Evolutionary conservation across 2,329 filamentous ascomycete species (phyloP), one percentile per base, ranked within the genome.

Genomic region (Stemphylium beticola): DNA sequence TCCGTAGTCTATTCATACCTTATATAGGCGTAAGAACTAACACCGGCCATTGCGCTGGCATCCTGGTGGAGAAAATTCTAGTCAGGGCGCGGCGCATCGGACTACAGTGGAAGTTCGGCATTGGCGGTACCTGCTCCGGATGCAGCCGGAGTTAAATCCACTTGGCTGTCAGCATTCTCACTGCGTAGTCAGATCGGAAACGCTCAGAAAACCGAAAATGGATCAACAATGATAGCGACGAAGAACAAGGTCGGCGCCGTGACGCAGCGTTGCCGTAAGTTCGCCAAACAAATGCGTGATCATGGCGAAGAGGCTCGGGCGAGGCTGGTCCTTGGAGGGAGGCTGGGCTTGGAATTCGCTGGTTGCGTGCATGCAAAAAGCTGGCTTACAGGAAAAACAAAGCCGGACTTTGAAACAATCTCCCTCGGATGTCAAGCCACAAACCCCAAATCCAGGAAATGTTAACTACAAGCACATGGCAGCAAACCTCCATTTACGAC

Each of bases 11-110:
- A 24, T 15, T 15, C 15, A 37, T 48, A 38, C 39, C 24, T 49
- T 53, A 36, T 36, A 32, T 33, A 31, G 15, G 36, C 26, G 41
- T 36, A 40, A 55, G 17, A 26, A 39, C 37, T 42, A 49, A 15
- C 18, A 50, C 17, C 24, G 2, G 22, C 5, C 22, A 24, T 24
- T 24, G 22, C 22, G 22, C 6, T 24, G 22, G 22, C 22, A 24
- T 24, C 22, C 22, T 7, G 22, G 22, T 7, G 22, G 22, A 24
- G 8, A 24, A 24, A 24, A 24, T 24, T 32, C 10, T 31, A 42
- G 15, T 42, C 26, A 14, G 39, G 26, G n/a, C 39, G 24, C 10
- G 39, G 24, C 22, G 6, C 22, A 24, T 24, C 22, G 22, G 22
- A 24, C 22, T 24, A 24, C 22, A 24, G 22, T 24, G 22, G 22